Percentiles rank a stretch among this genome's conserved stretches.
phyloP scores from a whole-genome alignment of 1,284 basidiomycete genomes.

The Schizophyllum commune region DNA sequence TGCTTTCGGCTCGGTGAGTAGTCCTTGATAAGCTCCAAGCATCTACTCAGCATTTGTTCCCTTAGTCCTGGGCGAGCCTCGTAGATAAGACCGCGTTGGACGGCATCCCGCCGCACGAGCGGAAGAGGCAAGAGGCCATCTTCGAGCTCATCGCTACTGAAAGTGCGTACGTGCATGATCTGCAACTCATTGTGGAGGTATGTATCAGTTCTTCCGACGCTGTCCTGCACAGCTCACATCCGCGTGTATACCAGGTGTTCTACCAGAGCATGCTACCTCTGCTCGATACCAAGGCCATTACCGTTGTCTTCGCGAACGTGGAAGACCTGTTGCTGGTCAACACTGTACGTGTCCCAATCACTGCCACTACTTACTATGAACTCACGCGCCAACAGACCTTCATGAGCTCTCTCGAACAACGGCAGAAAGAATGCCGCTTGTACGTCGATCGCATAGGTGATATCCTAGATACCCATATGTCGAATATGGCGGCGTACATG shows the following conservation, averaged over 20 bases:
- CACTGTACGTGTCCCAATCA: constrained; percentile 46
- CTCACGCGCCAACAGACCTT: constrained; percentile 40
- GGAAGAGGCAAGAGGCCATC: constrained; percentile 85
- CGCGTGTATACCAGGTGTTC: constrained; percentile 42
- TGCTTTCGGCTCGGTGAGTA: constrained; percentile 62
- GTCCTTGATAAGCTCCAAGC: no score
- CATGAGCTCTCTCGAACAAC: constrained; percentile 79
- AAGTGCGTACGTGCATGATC: constrained; percentile 77
- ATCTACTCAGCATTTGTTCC: no score
- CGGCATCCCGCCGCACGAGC: constrained; percentile 68
- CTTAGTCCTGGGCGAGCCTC: constrained; percentile 90
- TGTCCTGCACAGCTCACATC: neutral
- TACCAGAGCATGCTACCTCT: constrained; percentile 72
- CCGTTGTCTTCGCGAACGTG: constrained; percentile 87
- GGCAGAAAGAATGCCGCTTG: constrained; percentile 85
- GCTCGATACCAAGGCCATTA: constrained; percentile 73
- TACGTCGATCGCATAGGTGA: constrained; percentile 89
- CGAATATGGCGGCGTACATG: constrained; percentile 74
- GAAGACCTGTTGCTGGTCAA: constrained; percentile 87
- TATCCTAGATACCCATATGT: constrained; percentile 68
- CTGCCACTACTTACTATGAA: neutral
- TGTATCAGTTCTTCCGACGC: neutral
- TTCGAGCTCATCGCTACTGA: constrained; percentile 92
- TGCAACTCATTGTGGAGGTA: constrained; percentile 87
- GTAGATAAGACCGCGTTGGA: constrained; percentile 78